Base-by-base conservation (phyloP, 495 filamentous ascomycete species). In the Margaritispora aquatica region DNA sequence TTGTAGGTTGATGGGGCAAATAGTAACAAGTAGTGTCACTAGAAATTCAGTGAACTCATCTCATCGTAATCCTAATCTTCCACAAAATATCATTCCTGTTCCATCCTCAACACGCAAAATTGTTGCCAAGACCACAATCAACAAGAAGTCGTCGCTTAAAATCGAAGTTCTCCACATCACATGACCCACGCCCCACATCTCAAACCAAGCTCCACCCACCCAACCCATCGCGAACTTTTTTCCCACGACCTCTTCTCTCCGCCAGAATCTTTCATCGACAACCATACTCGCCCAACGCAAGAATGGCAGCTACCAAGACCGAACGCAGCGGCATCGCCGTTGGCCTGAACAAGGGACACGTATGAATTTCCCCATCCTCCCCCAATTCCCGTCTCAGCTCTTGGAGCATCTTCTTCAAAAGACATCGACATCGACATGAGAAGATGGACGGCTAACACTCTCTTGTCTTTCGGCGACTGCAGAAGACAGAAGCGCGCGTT, bases 401-500 rank as follows among this genome's bases (percentile, higher is more conserved):
- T 75, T 81, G 80, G 80, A 83, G 80, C 77, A 83, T 83, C 80
- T 78, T 76, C 31, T 53, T n/a, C n/a, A n/a, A n/a, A n/a, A n/a
- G n/a, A n/a, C n/a, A n/a, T n/a, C n/a, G n/a, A n/a, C n/a, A n/a
- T n/a, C n/a, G 50, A 29, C n/a, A 54, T 23, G 17, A 24, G 52
- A 63, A 63, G 68, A 73, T 74, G 77, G 71, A 77, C 73, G 68
- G 64, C 73, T 81, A 69, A 76, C 65, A 64, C 74, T 53, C 53
- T 62, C 27, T 31, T 53, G 51, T 62, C 27, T 31, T 57, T 55
- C 51, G 36, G 57, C 57, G 1, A 47, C 60, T 76, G 77, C 72
- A 93, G 91, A 96, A 96, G 87, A 92, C 92, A 76, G 96, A 90
- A 66, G 78, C 89, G 64, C 84, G 90, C 71, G 86, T 86, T 72